These are phyloP conservation scores for Acacia acuminata DNA, from an alignment of 306 rosid species.

Conservation along the genomic window DNA sequence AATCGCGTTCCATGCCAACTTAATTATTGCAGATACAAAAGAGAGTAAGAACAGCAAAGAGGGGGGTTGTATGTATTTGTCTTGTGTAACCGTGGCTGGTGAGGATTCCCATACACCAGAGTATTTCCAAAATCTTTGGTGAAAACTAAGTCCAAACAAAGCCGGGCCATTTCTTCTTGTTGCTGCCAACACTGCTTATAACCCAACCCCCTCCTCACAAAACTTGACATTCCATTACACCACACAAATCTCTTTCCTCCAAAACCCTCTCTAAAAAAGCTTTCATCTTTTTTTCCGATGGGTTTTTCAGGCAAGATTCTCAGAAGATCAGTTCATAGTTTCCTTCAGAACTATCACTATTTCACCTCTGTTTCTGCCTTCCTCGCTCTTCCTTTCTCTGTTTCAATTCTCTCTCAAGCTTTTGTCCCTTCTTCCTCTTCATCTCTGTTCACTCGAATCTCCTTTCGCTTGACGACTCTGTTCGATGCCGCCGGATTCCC, in stretches of 20 bases:
- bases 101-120: conserved; percentile 30
- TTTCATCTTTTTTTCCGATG: conserved; percentile 53
- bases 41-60: neutral
- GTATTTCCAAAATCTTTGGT: conserved; percentile 22
- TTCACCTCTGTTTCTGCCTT: conserved; percentile 59
- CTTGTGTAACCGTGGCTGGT: neutral
- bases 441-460: conserved; percentile 43
- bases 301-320: conserved; percentile 55
- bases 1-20: neutral
- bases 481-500: conserved; percentile 82
- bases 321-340: conserved; percentile 68
- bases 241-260: neutral
- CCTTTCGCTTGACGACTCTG: conserved; percentile 49
- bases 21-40: neutral
- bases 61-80: neutral
- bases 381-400: conserved; percentile 73
- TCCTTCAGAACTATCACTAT: conserved; percentile 71
- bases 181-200: neutral
- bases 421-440: conserved; percentile 44
- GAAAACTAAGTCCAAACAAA: conserved; percentile 47
- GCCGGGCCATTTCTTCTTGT: conserved; percentile 39
- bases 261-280: neutral
- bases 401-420: conserved; percentile 69
- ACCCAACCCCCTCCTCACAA: neutral
- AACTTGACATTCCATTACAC: neutral